phyloP scores from a whole-genome alignment of 2,329 filamentous ascomycete species.

The Epichloe coenophiala region DNA sequence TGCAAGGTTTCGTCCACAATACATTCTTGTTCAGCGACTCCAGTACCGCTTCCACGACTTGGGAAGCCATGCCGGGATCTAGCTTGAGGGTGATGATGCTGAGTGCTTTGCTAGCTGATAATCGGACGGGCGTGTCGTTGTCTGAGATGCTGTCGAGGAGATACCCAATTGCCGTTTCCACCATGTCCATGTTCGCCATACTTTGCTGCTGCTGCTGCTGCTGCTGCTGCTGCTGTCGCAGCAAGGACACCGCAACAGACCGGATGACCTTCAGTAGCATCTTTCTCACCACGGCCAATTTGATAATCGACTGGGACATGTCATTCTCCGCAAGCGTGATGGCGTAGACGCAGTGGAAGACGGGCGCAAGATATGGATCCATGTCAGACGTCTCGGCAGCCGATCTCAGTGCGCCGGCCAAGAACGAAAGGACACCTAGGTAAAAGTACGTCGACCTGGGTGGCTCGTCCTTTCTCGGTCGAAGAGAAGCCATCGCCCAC shows the following conservation, averaged over 20 bases:
- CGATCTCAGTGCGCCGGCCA: constrained; percentile 57
- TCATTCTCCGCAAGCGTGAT: constrained; percentile 39
- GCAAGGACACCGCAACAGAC: constrained; percentile 53
- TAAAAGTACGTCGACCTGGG: constrained; percentile 53
- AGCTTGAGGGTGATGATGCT: constrained; percentile 76
- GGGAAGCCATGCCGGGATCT: constrained; percentile 64
- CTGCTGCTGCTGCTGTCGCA: constrained; percentile 33
- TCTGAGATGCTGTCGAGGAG: constrained; percentile 69
- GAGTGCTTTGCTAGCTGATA: constrained; percentile 84
- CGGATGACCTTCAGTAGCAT: constrained; percentile 74
- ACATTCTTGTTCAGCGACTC: constrained; percentile 50
- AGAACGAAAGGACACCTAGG: constrained; percentile 66
- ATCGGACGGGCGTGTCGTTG: constrained; percentile 78
- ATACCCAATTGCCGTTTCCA: constrained; percentile 73
- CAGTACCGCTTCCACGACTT: constrained; percentile 79
- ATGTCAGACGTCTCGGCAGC: constrained; percentile 65
- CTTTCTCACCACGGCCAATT: constrained; percentile 71
- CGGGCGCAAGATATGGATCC: constrained; percentile 46
- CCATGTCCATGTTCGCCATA: constrained; percentile 34
- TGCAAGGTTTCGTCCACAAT: constrained; percentile 32
- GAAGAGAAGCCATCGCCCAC: constrained; percentile 56
- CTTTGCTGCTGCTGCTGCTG: constrained; percentile 8
- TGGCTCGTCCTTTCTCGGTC: constrained; percentile 23
- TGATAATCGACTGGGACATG: constrained; percentile 40
- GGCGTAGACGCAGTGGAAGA: constrained; percentile 52